Evolutionary conservation across 2,329 filamentous ascomycete species (phyloP), one percentile per base, ranked within the genome.

Genomic region (Clarireedia hainanense): DNA sequence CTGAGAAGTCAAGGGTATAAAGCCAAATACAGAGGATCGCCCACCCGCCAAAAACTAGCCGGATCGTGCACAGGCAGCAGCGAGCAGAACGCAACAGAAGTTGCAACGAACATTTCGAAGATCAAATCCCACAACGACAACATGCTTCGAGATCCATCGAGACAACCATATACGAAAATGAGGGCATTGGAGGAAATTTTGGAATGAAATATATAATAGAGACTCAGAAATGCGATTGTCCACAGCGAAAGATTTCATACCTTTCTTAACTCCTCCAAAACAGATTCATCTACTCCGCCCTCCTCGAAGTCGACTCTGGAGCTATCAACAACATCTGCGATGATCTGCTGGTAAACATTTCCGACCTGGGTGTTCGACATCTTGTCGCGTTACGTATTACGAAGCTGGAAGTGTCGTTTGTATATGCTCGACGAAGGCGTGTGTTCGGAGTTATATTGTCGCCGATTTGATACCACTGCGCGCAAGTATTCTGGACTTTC

Each of bases 261-360:
- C 83, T 86, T 80, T 73, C 85, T 86, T 78, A 99, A 77, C 71
- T 96, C 89, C 64, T 92, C 84, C 67, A 99, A 76, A 51, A 92
- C 92, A 65, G 82, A 78, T 71, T 92, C 87, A 66, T 95, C 90
- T 62, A 97, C 87, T 66, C 94, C 94, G 65, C 87, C 90, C 75
- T 99, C 94, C 72, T 99, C 94, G 71, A 99, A 97, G 74, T 97
- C 94, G 68, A 92, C 88, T 68, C 89, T 83, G 68, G 92, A 96
- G 64, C 88, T 87, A 65, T 92, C 86, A 73, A 97, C 89, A 70
- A 99, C 91, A 75, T 94, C 89, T 60, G 86, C 78, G 69, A 88
- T 88, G 71, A 88, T 85, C 67, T 79, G 76, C 72, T 85, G 78
- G 73, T 96, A 99, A 68, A 97, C 86, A 63, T 76, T 75, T 67